Conservation (phyloP, 1,284 basidiomycete genomes). For the Volvariella volvacea region DNA sequence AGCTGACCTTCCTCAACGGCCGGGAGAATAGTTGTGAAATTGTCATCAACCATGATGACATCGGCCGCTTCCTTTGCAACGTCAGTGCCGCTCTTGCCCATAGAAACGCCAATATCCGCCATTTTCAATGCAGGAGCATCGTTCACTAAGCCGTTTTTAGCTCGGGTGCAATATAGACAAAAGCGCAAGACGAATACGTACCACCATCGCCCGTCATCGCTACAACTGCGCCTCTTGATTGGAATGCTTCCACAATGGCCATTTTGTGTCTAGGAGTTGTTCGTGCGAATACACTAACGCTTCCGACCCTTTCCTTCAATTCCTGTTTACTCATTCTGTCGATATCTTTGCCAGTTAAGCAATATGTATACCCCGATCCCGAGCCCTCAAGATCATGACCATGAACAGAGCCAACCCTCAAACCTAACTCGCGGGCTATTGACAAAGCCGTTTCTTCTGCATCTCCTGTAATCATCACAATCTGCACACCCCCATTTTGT, state of each 20-base stretch:
- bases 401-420: slow-evolving; percentile 44
- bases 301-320: slow-evolving; percentile 77
- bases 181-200: slow-evolving; percentile 17
- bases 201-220: slow-evolving; percentile 97
- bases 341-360: slow-evolving; percentile 81
- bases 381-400: slow-evolving; percentile 13
- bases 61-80: slow-evolving; percentile 98
- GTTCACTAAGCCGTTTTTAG: slow-evolving; percentile 56
- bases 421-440: slow-evolving; percentile 87
- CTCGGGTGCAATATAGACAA: background rate
- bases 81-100: slow-evolving; percentile 96
- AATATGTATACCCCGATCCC: slow-evolving; percentile 24
- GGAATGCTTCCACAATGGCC: slow-evolving; percentile 92
- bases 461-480: slow-evolving; percentile 98
- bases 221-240: slow-evolving; percentile 82
- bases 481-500: slow-evolving; percentile 83
- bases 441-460: slow-evolving; percentile 87
- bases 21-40: slow-evolving; percentile 90
- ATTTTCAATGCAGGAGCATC: slow-evolving; percentile 96
- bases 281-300: slow-evolving; percentile 85
- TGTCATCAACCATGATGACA: slow-evolving; percentile 95
- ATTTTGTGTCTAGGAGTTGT: slow-evolving; percentile 97
- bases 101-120: slow-evolving; percentile 96
- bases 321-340: slow-evolving; percentile 80
- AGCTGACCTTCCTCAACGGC: slow-evolving; percentile 88